Evolutionary conservation across 2,329 filamentous ascomycete species (phyloP), one percentile per base, ranked within the genome.

Genomic region (Botrytis byssoidea): DNA sequence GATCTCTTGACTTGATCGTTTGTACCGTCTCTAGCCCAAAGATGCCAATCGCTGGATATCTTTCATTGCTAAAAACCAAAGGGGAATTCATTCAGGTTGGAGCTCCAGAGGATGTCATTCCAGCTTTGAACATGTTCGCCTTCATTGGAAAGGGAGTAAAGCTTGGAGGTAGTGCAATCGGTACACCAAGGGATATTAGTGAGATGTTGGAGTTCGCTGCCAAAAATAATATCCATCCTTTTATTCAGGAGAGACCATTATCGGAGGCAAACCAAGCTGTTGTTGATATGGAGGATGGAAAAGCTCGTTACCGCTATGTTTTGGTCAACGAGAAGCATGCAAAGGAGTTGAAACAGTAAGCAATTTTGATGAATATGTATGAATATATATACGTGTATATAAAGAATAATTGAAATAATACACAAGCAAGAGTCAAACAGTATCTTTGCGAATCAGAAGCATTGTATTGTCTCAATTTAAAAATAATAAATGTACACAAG

Each of bases 31-130:
- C 85, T 4, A 83, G 81, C 2, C 82, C 84, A 0, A 84, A 86
- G 25, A 91, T 93, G 89, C 90, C 90, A 1, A 79, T 92, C 48
- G 80, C 82, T 70, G 83, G 87, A 68, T 93, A 92, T 81, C 83
- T 93, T 71, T 77, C 82, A 18, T 83, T 93, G 22, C 83, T 92
- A 29, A 85, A 86, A 72, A 82, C 85, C 25, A 86, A 88, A 65
- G 90, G 91, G 4, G 84, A 84, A 16, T 88, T 91, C 75, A 85
- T 91, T 74, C 89, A 92, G 80, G 67, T 93, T 67, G 91, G 90
- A 44, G 86, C 86, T 1, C 91, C 91, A 0, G 91, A 93, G 78
- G 85, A 86, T 73, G 80, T 80, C 83, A 84, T 79, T 82, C 88
- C 87, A 12, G 81, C 82, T 3, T 83, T 90, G 75, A 84, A 83